Evolutionary conservation across 441 rosid species (phyloP).

Genomic region (Melastoma candidum): DNA sequence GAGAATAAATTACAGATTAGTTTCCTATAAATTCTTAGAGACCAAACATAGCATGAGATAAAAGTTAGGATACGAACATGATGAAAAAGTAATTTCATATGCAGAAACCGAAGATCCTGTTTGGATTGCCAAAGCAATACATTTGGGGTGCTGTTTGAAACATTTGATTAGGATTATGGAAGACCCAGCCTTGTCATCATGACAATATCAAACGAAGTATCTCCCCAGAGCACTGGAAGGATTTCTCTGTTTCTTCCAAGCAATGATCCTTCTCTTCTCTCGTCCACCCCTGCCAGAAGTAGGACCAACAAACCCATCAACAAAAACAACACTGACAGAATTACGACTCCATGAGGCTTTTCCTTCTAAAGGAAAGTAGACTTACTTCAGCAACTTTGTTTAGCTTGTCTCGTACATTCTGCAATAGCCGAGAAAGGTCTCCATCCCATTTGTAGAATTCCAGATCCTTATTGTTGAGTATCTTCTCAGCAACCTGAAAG

Average conservation of each 20-base stretch:
- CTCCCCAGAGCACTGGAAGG: constrained; percentile 80
- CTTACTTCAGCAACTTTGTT: constrained; percentile 75
- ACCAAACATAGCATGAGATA: no score
- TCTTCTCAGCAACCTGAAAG: constrained; percentile 59
- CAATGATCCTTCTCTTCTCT: constrained; percentile 90
- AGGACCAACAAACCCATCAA: constrained; percentile 4
- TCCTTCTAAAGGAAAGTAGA: neutral
- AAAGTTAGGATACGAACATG: no score
- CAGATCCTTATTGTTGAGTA: constrained; percentile 60
- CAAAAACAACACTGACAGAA: neutral
- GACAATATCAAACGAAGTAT: constrained; percentile 78
- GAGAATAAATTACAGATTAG: no score
- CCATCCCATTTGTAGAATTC: constrained; percentile 96
- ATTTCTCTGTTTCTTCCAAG: constrained; percentile 90
- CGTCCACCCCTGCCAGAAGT: constrained; percentile 51
- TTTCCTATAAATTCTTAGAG: no score
- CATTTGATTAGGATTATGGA: no score
- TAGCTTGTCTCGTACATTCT: constrained; percentile 74
- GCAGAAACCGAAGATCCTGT: no score
- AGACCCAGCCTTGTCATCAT: constrained; percentile 18
- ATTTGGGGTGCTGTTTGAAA: no score
- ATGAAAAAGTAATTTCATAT: no score
- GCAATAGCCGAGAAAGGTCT: constrained; percentile 64
- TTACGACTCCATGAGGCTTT: neutral
- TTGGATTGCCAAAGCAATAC: no score